A percentile compares a stretch with the other conserved stretches of the same genome.
These are phyloP conservation scores for Paraphaeosphaeria minitans DNA, from an alignment of 2,329 filamentous ascomycete species.

Conservation along the genomic window DNA sequence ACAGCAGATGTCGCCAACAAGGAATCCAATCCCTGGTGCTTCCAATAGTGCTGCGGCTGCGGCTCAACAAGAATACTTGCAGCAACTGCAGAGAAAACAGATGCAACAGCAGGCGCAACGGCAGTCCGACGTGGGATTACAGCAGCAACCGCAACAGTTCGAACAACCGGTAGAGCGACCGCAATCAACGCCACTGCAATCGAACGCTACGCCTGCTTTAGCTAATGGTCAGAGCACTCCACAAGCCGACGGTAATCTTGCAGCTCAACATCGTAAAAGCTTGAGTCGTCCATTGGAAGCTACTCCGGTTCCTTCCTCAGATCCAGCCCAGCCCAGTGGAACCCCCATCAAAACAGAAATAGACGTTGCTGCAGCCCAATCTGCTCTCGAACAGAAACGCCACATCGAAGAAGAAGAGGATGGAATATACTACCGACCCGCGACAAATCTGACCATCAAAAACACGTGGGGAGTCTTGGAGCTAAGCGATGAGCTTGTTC, in stretches of 20 bases:
- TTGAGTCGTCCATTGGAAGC: constrained; percentile 43
- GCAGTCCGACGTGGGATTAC: constrained; percentile 6
- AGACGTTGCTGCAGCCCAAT: constrained; percentile 22
- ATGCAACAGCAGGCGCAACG: constrained; percentile 32
- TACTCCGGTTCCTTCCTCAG: constrained; percentile 41
- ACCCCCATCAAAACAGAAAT: constrained; percentile 39
- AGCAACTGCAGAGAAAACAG: constrained; percentile 51
- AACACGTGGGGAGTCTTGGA: constrained; percentile 42
- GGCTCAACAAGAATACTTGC: constrained; percentile 53
- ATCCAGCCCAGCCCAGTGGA: constrained; percentile 30
- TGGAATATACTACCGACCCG: constrained; percentile 36
- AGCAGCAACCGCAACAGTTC: constrained; percentile 43
- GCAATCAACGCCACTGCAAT: constrained; percentile 52
- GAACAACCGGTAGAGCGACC: constrained; percentile 38
- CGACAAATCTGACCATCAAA: constrained; percentile 23
- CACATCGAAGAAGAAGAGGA: constrained; percentile 34
- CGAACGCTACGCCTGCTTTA: constrained; percentile 54
- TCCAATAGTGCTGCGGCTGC: constrained; percentile 52
- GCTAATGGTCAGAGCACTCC: constrained; percentile 55
- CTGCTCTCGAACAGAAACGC: constrained; percentile 19
- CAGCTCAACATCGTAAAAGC: constrained; percentile 43
- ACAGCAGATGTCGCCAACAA: constrained; percentile 44
- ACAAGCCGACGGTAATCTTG: constrained; percentile 42
- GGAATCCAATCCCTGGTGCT: constrained; percentile 35
- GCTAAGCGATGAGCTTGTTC: constrained; percentile 66